Percentiles rank a stretch among this genome's conserved stretches.
These are phyloP conservation scores for Saposhnikovia divaricata DNA, from an alignment of 129 eudicot species.

Conservation along the genomic window DNA sequence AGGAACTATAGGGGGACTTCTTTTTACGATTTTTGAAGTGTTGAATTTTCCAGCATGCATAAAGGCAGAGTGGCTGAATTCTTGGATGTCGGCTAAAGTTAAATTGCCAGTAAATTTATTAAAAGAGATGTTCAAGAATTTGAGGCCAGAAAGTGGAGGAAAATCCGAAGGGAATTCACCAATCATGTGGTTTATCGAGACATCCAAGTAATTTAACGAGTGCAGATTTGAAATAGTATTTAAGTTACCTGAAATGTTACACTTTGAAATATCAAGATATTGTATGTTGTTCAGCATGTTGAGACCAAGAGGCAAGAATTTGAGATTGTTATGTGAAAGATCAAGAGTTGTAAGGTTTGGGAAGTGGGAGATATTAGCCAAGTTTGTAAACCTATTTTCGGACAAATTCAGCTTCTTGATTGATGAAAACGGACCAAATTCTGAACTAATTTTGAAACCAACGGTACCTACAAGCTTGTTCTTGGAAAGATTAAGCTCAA, in stretches of 20 bases:
- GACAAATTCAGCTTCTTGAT: conserved; percentile 51
- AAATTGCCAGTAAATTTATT: conserved; percentile 54
- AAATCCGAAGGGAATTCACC: conserved; percentile 70
- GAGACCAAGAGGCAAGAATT: conserved; percentile 40
- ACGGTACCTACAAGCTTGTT: conserved; percentile 67
- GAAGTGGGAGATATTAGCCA: conserved; percentile 37
- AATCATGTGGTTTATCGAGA: conserved; percentile 49
- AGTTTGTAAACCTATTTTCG: conserved; percentile 61
- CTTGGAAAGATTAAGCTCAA: conserved; percentile 44
- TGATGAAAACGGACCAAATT: conserved; percentile 20
- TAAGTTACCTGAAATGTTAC: conserved; percentile 50
- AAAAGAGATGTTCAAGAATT: conserved; percentile 78
- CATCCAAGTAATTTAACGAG: conserved; percentile 46
- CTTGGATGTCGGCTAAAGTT: conserved; percentile 23
- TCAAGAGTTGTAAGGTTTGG: conserved; percentile 48
- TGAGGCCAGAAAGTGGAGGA: conserved; percentile 42
- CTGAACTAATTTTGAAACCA: conserved; percentile 21
- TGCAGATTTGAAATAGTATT: conserved; percentile 38
- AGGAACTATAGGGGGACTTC: conserved; percentile 19
- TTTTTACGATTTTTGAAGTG: conserved; percentile 13
- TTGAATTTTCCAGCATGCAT: conserved; percentile 43
- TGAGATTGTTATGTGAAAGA: conserved; percentile 56
- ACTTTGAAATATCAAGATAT: conserved; percentile 51
- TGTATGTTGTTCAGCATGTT: conserved; percentile 38
- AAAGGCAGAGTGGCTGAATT: conserved; percentile 62